Percentiles rank a stretch among this genome's conserved stretches.
Evolutionary conservation across 2,329 filamentous ascomycete species (phyloP).

Genomic region (Arthrinium puccinioides): DNA sequence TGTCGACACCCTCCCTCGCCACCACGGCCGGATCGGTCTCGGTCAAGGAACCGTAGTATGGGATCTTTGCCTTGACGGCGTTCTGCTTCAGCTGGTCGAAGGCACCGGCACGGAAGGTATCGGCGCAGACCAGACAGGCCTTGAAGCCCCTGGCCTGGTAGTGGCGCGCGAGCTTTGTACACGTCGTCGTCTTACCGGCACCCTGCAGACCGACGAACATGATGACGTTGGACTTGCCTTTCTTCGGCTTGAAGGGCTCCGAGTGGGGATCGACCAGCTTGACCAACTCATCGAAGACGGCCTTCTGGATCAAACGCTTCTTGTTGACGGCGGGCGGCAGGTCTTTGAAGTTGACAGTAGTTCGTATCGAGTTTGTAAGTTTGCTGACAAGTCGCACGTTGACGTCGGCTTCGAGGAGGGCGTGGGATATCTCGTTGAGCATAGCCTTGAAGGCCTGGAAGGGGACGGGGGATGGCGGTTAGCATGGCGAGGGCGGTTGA

Average conservation of each 20-base stretch:
- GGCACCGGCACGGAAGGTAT: slow-evolving; percentile 96
- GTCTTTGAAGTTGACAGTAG: slow-evolving; percentile 89
- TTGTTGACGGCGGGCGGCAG: slow-evolving; percentile 90
- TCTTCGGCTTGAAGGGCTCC: slow-evolving; percentile 94
- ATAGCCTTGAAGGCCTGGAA: slow-evolving; percentile 85
- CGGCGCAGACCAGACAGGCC: slow-evolving; percentile 88
- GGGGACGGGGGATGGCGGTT: slow-evolving; percentile 18
- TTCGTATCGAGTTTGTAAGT: slow-evolving; percentile 87
- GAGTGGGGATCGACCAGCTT: slow-evolving; percentile 92
- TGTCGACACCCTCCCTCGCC: slow-evolving; percentile 90
- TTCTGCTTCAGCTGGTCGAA: slow-evolving; percentile 99
- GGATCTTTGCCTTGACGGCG: slow-evolving; percentile 96
- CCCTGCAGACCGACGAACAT: slow-evolving; percentile 99
- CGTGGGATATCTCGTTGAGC: slow-evolving; percentile 96
- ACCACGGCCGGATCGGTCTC: slow-evolving; percentile 94
- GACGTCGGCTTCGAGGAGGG: slow-evolving; percentile 92
- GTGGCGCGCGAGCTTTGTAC: slow-evolving; percentile 92
- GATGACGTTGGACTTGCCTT: slow-evolving; percentile 92
- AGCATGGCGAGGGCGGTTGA: slow-evolving; percentile 17
- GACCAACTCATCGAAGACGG: slow-evolving; percentile 95
- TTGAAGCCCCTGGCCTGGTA: slow-evolving; percentile 93
- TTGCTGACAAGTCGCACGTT: slow-evolving; percentile 89
- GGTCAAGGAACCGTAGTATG: slow-evolving; percentile 93
- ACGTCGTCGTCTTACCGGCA: slow-evolving; percentile 95
- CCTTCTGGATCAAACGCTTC: slow-evolving; percentile 95